Evolutionary conservation across 1,284 basidiomycete species (phyloP), one percentile per base, ranked within the genome.

Genomic region (Ceratobasidium sp.): DNA sequence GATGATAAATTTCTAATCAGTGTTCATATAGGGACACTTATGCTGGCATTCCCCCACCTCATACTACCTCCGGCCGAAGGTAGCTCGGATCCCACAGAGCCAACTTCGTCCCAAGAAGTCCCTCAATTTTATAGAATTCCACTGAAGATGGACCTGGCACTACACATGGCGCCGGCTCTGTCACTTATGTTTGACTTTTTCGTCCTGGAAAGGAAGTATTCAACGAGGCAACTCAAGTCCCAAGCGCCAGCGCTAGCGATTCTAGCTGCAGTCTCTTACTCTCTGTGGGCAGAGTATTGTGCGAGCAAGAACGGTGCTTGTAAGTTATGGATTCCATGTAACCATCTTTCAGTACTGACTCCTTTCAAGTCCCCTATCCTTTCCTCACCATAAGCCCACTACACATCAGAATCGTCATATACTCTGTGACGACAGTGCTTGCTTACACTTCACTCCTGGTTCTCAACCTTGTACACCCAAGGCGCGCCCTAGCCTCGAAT

Each of bases 121-220:
- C 78, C 82, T 0, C 73, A 75, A 2, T 73, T 84, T 2, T 77
- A 84, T 69, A 77, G 80, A 43, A 82, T 92, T 35, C 89, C 90
- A 0, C 77, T 92, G 1, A 75, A 76, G 68, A 80, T 87, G 68
- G 92, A 94, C 74, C 77, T 91, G 2, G 80, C 84, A 0, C 77
- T 94, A 67, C 92, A 94, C 75, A 85, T 85, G 3, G 78, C 80
- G 1, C 92, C 92, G 0, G 84, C 85, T 0, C 50, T 87, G 10
- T 75, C 85, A 1, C 80, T 93, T 31, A 73, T 90, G 22, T 58
- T 86, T 31, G 91, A 94, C 76, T 94, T 94, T 77, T 82, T 89
- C 74, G 70, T 84, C 22, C 84, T 91, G 67, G 89, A 93, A 75
- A 73, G 74, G 45, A 88, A 83, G 72, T 93, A 88, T 76, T 77